Evolutionary conservation across 208 protist genomes (phyloP), one percentile per base, ranked within the genome.

Genomic region (Crithidia mellificae): DNA sequence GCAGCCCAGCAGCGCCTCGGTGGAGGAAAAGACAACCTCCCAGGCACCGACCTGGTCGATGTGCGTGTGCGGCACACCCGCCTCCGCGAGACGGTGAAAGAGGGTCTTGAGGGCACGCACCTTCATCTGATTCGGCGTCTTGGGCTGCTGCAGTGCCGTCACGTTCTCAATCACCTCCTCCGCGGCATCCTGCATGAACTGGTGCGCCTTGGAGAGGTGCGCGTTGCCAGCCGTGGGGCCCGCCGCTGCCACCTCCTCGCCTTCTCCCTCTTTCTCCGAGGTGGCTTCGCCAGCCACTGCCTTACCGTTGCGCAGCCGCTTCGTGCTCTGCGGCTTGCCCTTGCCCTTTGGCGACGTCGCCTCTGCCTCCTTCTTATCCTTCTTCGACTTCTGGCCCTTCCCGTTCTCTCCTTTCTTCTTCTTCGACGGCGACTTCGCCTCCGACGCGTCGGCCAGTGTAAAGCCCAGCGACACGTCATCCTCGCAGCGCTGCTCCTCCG

Each of bases 41-140:
- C 90, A 95, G 1, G 52, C 27, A 17, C 71, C 63, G 32, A 87
- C 77, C 59, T 87, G 80, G 22, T 74, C 52, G 36, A 79, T 87
- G 64, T 93, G 84, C 22, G 87, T 93, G 72, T 94, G 85, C 11
- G 83, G 80, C 6, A 97, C 77, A 27, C 93, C 93, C 0, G 80
- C 75, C 58, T 90, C 88, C n/a, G 67, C 54, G 43, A 97, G 66
- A 19, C 77, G 67, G 39, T 77, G 81, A 57, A 95, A 92, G 30
- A 97, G 85, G 9, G 70, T 92, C 79, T 97, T 97, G 29, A 97
- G 78, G 6, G 85, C 87, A 11, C 93, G 86, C 41, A 91, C 43
- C 68, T 97, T 97, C 66, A 87, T 72, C 63, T 84, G 90, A 34
- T 95, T 74, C 38, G 90, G 74, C 20, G 83, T 91, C 58, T 88